Evolutionary conservation across 1,284 basidiomycete genomes (phyloP), one percentile per base, ranked within the genome.

Genomic region (Ganoderma resinaceum): DNA sequence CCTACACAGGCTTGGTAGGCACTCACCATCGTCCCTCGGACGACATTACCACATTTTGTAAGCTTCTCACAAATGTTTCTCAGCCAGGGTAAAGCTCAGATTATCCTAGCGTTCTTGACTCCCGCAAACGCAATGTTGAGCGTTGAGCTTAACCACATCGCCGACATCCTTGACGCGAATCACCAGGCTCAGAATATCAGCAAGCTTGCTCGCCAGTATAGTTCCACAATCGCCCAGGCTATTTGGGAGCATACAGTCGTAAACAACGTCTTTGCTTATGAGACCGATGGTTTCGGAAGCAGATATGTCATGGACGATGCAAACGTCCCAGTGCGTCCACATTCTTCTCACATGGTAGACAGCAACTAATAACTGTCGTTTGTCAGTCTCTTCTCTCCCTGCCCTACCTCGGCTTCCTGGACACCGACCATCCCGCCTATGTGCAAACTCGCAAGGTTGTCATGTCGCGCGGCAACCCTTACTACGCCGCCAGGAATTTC

Each of bases 71-170:
- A 18, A 31, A 62, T 55, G 20, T 0, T 37, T 55, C 58, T 37
- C 6, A 11, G 11, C 2, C 2, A 4, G 26, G 31, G 37, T 35
- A 9, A 8, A 26, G 16, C 20, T 33, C 3, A 43, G 20, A 2
- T 6, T 3, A 26, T n/a, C 4, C 14, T 62, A 92, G 90, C 92
- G 3, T 93, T 91, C 78, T 81, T 92, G 67, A 91, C 87, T 0
- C 89, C 92, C 7, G 92, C 91, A 11, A 94, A 94, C 78, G 92
- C 92, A 7, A 94, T 92, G 92, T 82, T 94, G 62, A 90, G 89
- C 69, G 91, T 93, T 20, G 91, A 94, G 75, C 79, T 93, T 52
- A 80, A 76, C 4, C 81, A 92, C 73, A 77, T 93, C 33, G 90
- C 88, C 0, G 80, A 83, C 37, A 82, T 93, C 37, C 80, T 94